Evolutionary conservation across 2,329 filamentous ascomycete genomes (phyloP).

Genomic region (Aspergillus latus): DNA sequence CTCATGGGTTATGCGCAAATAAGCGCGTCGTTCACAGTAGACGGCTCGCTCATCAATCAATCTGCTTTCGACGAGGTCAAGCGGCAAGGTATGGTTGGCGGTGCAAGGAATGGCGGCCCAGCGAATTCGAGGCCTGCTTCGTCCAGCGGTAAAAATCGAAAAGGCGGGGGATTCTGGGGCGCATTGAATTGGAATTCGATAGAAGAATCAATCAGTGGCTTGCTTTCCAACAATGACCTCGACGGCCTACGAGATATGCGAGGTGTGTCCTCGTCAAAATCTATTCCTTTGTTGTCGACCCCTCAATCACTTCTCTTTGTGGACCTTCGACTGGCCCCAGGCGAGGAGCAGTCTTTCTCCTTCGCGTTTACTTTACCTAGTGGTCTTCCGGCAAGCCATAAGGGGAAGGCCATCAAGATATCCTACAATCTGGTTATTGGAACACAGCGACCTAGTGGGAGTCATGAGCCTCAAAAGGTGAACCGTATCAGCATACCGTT

Average conservation of each 20-base stretch:
- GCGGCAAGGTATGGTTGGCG: conserved; percentile 83
- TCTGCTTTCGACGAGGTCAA: conserved; percentile 94
- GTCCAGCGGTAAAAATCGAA: conserved; percentile 47
- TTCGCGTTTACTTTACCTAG: conserved; percentile 84
- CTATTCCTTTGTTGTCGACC: conserved; percentile 87
- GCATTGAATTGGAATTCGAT: conserved; percentile 85
- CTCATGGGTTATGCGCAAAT: conserved; percentile 99
- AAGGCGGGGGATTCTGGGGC: conserved; percentile 75
- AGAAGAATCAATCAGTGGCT: conserved; percentile 80
- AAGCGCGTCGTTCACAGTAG: conserved; percentile 85
- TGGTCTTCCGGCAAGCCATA: conserved; percentile 86
- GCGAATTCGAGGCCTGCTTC: conserved; percentile 52
- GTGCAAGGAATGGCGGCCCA: conserved; percentile 75
- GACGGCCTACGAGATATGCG: conserved; percentile 97
- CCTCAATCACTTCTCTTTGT: conserved; percentile 96
- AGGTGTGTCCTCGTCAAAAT: conserved; percentile 77
- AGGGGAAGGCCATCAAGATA: conserved; percentile 91
- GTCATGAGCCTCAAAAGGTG: conserved; percentile 74
- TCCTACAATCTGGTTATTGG: conserved; percentile 88
- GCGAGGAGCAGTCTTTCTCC: conserved; percentile 82
- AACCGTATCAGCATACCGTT: conserved; percentile 92
- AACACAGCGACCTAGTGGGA: conserved; percentile 78
- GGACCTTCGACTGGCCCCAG: conserved; percentile 80
- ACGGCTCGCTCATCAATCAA: conserved; percentile 87
- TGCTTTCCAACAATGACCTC: conserved; percentile 82